A percentile compares a stretch with the other conserved stretches of the same genome.
Evolutionary conservation across 148 eudicot genomes (phyloP).

Genomic region (Bassia scoparia): DNA sequence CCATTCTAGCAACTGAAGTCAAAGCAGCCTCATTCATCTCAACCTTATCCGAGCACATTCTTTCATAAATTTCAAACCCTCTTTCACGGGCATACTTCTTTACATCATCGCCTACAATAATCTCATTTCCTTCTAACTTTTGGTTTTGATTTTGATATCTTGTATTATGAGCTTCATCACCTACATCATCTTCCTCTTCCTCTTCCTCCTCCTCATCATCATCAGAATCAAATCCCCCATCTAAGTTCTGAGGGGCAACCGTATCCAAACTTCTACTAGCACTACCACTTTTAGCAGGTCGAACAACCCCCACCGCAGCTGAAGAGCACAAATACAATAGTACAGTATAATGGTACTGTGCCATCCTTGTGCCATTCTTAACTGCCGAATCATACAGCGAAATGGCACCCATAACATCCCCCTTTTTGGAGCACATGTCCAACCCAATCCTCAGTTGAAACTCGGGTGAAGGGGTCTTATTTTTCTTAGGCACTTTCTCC

Average conservation of each 20-base stretch:
- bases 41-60: conserved; percentile 55
- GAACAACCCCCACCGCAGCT: conserved; percentile 74
- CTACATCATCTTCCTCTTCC: conserved; percentile 24
- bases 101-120: conserved; percentile 55
- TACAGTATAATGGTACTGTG: conserved; percentile 69
- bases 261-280: conserved; percentile 43
- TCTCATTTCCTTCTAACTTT: conserved; percentile 32
- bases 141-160: conserved; percentile 26
- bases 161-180: conserved; percentile 17
- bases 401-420: conserved; percentile 80
- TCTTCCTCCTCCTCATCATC: conserved; percentile 26
- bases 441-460: conserved; percentile 43
- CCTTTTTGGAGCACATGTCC: conserved; percentile 74
- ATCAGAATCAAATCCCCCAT: conserved; percentile 19
- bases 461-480: conserved; percentile 35
- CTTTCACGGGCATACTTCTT: conserved; percentile 56
- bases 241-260: conserved; percentile 27
- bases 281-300: conserved; percentile 75
- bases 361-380: conserved; percentile 42
- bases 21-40: conserved; percentile 80
- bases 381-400: conserved; percentile 60
- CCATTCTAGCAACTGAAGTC: conserved; percentile 87
- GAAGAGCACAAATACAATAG: conserved; percentile 83
- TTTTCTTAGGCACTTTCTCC: conserved; percentile 41
- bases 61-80: conserved; percentile 71